Evolutionary conservation across 805 yeast species (phyloP).

Genomic region (Dipodascus albidus): DNA sequence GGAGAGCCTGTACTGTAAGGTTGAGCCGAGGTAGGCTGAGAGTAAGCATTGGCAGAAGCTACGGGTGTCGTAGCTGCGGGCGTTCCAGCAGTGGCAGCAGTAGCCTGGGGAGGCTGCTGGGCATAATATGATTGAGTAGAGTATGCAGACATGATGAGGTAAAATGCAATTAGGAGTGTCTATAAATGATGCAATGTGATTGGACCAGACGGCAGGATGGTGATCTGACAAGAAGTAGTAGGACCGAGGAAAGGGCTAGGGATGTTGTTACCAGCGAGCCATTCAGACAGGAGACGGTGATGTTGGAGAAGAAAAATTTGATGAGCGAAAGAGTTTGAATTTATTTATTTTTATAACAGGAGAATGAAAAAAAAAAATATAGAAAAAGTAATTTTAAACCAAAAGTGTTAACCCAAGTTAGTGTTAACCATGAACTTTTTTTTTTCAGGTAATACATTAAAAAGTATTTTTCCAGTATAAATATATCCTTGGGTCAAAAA

Average conservation of each 20-base stretch:
- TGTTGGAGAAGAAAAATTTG: background rate
- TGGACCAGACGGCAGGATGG: background rate
- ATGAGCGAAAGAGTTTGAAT: background rate
- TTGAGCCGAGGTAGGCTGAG: background rate
- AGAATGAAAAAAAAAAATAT: background rate
- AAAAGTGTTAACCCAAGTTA: background rate
- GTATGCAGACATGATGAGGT: background rate
- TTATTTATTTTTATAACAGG: background rate
- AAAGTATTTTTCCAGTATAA: too few species aligned
- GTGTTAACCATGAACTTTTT: background rate
- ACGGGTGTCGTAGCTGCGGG: background rate
- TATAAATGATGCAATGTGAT: background rate
- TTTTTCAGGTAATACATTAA: too few species aligned
- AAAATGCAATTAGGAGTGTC: background rate
- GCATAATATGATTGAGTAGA: background rate
- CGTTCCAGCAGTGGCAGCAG: background rate
- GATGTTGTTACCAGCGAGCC: background rate
- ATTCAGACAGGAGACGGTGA: background rate
- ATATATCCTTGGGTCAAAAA: too few species aligned
- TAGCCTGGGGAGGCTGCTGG: background rate
- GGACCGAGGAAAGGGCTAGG: too few species aligned
- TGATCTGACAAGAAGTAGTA: background rate
- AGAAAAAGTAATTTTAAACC: background rate
- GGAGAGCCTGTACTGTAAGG: background rate
- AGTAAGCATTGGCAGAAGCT: background rate